Percentiles rank a stretch among this genome's conserved stretches.
Evolutionary conservation across 306 rosid species (phyloP).

Genomic region (Pterocarpus macrocarpus): DNA sequence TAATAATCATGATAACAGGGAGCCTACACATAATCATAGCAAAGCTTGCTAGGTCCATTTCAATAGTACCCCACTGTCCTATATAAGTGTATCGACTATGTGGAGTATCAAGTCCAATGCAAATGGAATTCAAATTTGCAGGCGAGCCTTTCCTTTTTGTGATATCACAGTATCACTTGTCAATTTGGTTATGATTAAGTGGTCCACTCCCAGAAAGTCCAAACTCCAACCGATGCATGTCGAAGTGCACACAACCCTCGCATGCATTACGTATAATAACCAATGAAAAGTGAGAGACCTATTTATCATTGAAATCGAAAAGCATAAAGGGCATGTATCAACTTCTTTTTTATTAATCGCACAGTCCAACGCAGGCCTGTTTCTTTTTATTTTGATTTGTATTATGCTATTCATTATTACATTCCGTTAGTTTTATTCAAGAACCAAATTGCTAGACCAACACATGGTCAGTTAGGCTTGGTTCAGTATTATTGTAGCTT

Average conservation of each 20-base stretch:
- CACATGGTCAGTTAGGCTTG: too few relatives aligned
- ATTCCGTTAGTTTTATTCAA: background rate
- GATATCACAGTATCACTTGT: background rate
- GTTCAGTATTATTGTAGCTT: too few relatives aligned
- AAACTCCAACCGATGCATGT: slow-evolving; percentile 21
- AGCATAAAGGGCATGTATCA: slow-evolving; percentile 1
- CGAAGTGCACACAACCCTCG: slow-evolving; percentile 22
- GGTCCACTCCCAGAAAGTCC: slow-evolving; percentile 44
- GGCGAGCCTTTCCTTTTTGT: slow-evolving; percentile 14
- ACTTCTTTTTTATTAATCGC: background rate
- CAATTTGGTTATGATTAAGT: slow-evolving; percentile 39
- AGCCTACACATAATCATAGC: background rate
- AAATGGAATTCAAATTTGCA: slow-evolving; percentile 40
- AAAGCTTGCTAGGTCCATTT: slow-evolving; percentile 14
- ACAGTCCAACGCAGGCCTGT: slow-evolving; percentile 12
- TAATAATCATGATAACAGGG: background rate
- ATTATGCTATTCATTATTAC: background rate
- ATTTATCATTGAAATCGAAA: slow-evolving; percentile 22
- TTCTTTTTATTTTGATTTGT: background rate
- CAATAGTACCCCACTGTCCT: background rate
- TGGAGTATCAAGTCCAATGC: slow-evolving; percentile 25
- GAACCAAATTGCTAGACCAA: background rate
- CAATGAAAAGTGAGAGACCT: background rate
- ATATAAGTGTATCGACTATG: background rate
- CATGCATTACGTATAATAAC: slow-evolving; percentile 42